Evolutionary conservation across 345 rosid species (phyloP).

Genomic region (Eucalyptus sideroxylon): DNA sequence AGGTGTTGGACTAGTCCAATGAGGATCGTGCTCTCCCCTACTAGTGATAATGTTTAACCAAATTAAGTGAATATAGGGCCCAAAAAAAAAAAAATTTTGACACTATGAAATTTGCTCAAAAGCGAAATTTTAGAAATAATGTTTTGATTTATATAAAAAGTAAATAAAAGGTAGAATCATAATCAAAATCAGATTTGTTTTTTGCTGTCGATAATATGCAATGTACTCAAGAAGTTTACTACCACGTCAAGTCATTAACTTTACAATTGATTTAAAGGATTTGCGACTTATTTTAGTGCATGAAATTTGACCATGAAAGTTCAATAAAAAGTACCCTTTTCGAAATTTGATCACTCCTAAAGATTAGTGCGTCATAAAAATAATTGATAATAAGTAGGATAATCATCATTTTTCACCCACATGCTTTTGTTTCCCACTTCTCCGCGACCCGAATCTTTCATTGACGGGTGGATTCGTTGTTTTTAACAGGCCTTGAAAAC

Average conservation of each 20-base stretch:
- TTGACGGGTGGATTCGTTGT: not conserved
- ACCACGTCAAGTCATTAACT: not conserved
- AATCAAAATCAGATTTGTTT: not conserved
- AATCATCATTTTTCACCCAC: not conserved
- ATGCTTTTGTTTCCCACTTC: not conserved
- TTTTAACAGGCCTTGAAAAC: not conserved
- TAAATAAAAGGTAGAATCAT: not conserved
- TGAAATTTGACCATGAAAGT: not conserved
- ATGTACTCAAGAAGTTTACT: not conserved
- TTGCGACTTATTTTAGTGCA: not conserved
- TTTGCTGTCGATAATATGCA: not conserved
- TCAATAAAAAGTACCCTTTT: not conserved
- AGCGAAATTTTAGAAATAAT: not conserved
- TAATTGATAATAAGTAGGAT: not conserved
- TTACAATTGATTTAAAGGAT: not conserved
- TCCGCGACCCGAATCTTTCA: not conserved
- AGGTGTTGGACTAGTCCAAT: rapidly evolving
- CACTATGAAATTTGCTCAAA: not conserved
- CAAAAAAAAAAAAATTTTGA: not conserved
- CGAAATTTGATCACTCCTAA: not conserved
- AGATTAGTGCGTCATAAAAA: not conserved
- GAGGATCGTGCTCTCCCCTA: not conserved
- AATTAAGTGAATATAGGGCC: not conserved
- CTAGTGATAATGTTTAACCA: not conserved
- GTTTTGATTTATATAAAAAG: not conserved